These are phyloP conservation scores for Coleophoma eucalyptorum DNA, from an alignment of 2,329 filamentous ascomycete genomes.

Conservation along the genomic window DNA sequence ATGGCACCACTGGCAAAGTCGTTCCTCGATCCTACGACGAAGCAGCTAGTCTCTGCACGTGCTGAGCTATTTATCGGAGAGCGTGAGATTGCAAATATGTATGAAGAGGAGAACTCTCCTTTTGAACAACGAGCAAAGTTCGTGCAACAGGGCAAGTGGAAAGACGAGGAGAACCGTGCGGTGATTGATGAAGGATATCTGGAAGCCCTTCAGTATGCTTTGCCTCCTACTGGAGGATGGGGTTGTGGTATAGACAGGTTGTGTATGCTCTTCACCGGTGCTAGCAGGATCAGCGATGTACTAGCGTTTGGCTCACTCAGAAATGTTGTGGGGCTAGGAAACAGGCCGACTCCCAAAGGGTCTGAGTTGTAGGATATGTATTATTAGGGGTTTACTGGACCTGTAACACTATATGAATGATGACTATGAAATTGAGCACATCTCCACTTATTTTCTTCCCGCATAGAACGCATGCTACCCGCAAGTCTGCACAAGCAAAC, in stretches of 20 bases:
- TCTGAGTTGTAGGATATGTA: too few relatives aligned
- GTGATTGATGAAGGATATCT: constrained; percentile 67
- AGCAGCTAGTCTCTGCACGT: constrained; percentile 73
- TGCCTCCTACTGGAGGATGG: constrained; percentile 97
- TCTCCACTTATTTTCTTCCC: too few relatives aligned
- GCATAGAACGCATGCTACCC: too few relatives aligned
- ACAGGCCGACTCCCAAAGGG: too few relatives aligned
- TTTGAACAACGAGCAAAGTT: constrained; percentile 85
- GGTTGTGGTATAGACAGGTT: constrained; percentile 89
- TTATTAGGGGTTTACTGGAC: too few relatives aligned
- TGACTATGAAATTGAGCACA: too few relatives aligned
- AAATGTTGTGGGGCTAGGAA: constrained; percentile 51
- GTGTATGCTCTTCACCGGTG: constrained; percentile 84
- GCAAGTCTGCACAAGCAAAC: too few relatives aligned
- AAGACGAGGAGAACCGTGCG: constrained; percentile 26
- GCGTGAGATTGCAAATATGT: constrained; percentile 89
- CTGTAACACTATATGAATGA: too few relatives aligned
- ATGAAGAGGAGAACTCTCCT: constrained; percentile 96
- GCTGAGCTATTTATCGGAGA: constrained; percentile 81
- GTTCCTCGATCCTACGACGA: constrained; percentile 66
- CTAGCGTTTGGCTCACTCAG: constrained; percentile 84
- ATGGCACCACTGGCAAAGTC: constrained; percentile 92
- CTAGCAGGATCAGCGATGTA: constrained; percentile 78
- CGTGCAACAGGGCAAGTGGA: constrained; percentile 47
- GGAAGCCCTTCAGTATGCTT: constrained; percentile 76